These are phyloP conservation scores for Geum urbanum DNA, from an alignment of 306 rosid species.

Conservation along the genomic window DNA sequence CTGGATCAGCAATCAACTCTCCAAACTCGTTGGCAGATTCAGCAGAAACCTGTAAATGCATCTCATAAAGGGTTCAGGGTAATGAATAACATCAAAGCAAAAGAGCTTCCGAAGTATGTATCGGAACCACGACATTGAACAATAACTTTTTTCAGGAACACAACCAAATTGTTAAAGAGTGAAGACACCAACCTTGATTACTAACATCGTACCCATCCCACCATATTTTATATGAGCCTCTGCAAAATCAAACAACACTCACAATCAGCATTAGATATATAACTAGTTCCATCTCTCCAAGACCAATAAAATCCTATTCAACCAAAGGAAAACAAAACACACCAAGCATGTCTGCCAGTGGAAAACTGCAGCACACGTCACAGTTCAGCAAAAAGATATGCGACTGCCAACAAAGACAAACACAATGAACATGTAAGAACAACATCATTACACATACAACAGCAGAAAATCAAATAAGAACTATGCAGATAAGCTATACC, in stretches of 20 bases:
- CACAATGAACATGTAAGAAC: not conserved
- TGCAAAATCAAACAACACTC: constrained; percentile 13
- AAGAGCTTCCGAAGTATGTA: not conserved
- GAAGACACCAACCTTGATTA: constrained; percentile 37
- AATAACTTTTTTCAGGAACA: no score
- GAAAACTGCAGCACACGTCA: constrained; percentile 98
- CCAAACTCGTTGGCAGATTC: constrained; percentile 88
- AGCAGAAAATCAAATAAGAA: not conserved
- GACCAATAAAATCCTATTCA: not conserved
- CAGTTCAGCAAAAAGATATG: constrained; percentile 84
- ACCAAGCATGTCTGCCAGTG: constrained; percentile 84
- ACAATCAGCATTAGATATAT: not conserved
- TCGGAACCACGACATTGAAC: no score
- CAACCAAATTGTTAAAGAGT: no score
- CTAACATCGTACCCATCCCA: constrained; percentile 52
- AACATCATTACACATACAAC: not conserved
- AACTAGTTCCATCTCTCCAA: not conserved
- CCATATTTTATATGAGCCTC: constrained; percentile 44
- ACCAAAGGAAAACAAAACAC: constrained; percentile 28
- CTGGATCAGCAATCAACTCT: constrained; percentile 93
- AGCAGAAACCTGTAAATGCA: constrained; percentile 69
- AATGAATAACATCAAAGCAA: constrained; percentile 6
- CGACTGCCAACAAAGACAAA: constrained; percentile 52
- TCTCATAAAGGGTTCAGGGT: not conserved
- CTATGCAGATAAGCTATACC: constrained; percentile 36